Percentiles rank a stretch among this genome's conserved stretches.
Conservation (phyloP, 345 rosid species). For the Arabidopsis suecica region DNA sequence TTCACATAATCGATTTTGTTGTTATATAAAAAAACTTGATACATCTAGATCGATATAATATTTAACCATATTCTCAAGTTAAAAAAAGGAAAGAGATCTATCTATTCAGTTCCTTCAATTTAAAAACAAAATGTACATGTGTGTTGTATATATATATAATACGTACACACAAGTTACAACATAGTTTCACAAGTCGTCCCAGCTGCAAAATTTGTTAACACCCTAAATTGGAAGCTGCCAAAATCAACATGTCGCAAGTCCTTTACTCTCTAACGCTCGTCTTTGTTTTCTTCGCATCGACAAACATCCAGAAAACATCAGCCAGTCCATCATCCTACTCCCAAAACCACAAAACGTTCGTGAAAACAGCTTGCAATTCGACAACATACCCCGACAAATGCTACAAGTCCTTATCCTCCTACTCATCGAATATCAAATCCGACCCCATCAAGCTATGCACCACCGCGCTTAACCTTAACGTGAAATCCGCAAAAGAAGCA, state of each 20-base stretch:
- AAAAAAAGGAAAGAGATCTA: slow-evolving; percentile 9
- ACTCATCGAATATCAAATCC: slow-evolving; percentile 55
- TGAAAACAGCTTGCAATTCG: slow-evolving; percentile 59
- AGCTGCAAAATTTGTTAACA: slow-evolving; percentile 13
- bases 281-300: slow-evolving; percentile 18
- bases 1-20: neutral
- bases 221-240: slow-evolving; percentile 1
- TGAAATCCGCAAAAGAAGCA: slow-evolving; percentile 48
- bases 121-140: neutral
- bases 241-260: slow-evolving; percentile 29
- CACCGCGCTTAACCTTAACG: slow-evolving; percentile 54
- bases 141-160: slow-evolving; percentile 22
- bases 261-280: slow-evolving; percentile 36
- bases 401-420: slow-evolving; percentile 58
- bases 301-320: slow-evolving; percentile 19
- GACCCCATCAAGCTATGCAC: slow-evolving; percentile 61
- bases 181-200: slow-evolving; percentile 11
- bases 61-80: neutral
- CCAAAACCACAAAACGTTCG: slow-evolving; percentile 52
- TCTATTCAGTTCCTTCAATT: neutral
- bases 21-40: slow-evolving; percentile 4
- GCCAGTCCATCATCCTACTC: slow-evolving; percentile 42
- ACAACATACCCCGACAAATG: slow-evolving; percentile 64
- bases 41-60: neutral
- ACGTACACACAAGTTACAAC: slow-evolving; percentile 10